Base-by-base conservation (phyloP, 441 rosid genomes). In the Populus hybrid region DNA sequence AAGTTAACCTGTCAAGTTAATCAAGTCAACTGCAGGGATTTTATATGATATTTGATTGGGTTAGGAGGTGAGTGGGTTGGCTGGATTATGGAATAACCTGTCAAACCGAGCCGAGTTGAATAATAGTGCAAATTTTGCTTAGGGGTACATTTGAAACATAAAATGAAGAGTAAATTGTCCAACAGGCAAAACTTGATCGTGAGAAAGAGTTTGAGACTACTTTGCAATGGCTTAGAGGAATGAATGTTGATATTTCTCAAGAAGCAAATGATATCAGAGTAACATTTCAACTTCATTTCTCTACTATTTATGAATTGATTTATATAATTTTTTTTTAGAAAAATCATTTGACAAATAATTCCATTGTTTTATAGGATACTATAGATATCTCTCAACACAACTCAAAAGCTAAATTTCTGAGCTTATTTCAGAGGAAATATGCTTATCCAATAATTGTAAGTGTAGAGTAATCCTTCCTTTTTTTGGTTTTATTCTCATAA, bases 251-350 rank as follows among this genome's bases (percentile, higher is more conserved):
- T 81, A 79, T 89, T 26, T 85, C 90, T 64, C 71, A 82, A 76
- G 94, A 92, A 87, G 89, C 88, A 77, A 59, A 76, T 26, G 84
- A 87, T 40, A 93, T 94, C 76, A 89, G 71, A 53, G 98, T 90
- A 86, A 36, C 11, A 53, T 64, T 59, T 74, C 26, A 14, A 16
- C 33, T 36, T 63, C 50, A 28, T 26, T 69, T 50, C 23, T 50
- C 21, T 5, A 21, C 8, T 7, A 24, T 29, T 35, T 2, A 10
- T 8, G 45, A 18, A 16, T 12, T 26, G 11, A 16, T 4, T 50
- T 1, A 29, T 16, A 64, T 7, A 8, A 6, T 6, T 10, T 1
- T 28, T 28, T 29, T 29, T 29, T 2, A 29, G 31, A 29, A 29
- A 29, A 29, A 29, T 29, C 31, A 29, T 64, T 56, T 42, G 18